Evolutionary conservation across 169 alveolate genomes (phyloP), one percentile per base, ranked within the genome.

Genomic region (Babesia bigemina): DNA sequence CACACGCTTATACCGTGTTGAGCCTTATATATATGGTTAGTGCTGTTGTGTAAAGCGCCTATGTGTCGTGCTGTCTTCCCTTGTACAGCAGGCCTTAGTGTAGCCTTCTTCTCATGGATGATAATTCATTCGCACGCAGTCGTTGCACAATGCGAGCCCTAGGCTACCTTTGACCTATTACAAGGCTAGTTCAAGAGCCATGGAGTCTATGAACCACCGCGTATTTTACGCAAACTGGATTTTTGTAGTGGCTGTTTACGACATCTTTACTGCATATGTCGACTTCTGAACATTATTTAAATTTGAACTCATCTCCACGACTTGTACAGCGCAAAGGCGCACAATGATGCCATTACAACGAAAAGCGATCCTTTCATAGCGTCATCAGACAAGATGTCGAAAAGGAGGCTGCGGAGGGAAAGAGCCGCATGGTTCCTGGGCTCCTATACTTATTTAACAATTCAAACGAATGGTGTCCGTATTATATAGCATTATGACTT

Each of bases 211-310:
- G 78, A 88, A 88, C 45, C 93, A 88, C 61, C 73, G 93, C 39
- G 63, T 88, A n/a, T 88, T 88, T 52, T 88, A 88, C 56, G 87
- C 87, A 58, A 88, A 88, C 55, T 84, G 89, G 91, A 74, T 88
- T 29, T 88, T 88, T 50, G 84, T 88, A 10, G 75, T 88, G 50
- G 72, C 86, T 36, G 81, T 79, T 19, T 81, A 85, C 74, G 92
- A 88, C 75, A 47, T 85, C 13, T 61, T 85, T 33, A 88, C 90
- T 24, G 47, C 78, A 24, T 86, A 66, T 21, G 85, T 88, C 13
- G 93, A 88, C 63, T 85, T 79, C 48, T 79, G 57, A 79, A 49
- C 50, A 26, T 17, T 10, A 42, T 0, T 22, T 45, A 8, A 39
- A 9, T 39, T 44, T 10, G 21, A 22, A 24, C 16, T 33, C 45